phyloP scores from a whole-genome alignment of 495 filamentous ascomycete species.

The Neurospora discreta region DNA sequence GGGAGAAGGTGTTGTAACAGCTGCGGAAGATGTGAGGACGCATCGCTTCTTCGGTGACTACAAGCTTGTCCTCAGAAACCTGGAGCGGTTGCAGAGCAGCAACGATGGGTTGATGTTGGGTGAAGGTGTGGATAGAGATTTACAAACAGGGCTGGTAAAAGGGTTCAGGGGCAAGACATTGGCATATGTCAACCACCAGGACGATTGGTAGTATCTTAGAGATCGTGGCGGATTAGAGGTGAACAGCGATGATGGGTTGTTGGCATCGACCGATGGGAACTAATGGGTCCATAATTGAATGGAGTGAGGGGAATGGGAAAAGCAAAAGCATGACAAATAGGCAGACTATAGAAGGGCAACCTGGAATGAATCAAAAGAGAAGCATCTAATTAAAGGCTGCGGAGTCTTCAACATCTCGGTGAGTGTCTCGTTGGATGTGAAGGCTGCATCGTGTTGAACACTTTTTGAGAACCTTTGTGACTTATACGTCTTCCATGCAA shows the following conservation, averaged over 20 bases:
- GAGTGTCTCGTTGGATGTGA: not conserved
- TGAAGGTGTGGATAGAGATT: conserved; percentile 22
- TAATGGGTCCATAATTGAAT: not conserved
- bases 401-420: not conserved
- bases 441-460: not conserved
- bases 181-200: too few relatives aligned
- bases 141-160: conserved; percentile 21
- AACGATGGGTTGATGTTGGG: conserved; percentile 23
- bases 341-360: not conserved
- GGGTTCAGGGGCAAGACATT: too few relatives aligned
- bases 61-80: conserved; percentile 15
- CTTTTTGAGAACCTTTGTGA: not conserved
- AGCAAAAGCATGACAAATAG: not conserved
- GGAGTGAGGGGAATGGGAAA: not conserved
- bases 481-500: not conserved
- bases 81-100: conserved; percentile 16
- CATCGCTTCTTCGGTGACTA: conserved; percentile 35
- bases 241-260: not conserved
- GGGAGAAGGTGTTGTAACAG: not conserved
- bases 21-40: conserved; percentile 19
- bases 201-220: too few relatives aligned
- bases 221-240: too few relatives aligned
- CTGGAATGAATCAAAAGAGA: not conserved
- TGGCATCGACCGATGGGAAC: not conserved
- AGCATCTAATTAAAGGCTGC: not conserved